Evolutionary conservation across 257 asterid species (phyloP).

Genomic region (Ligustrum vulgare): DNA sequence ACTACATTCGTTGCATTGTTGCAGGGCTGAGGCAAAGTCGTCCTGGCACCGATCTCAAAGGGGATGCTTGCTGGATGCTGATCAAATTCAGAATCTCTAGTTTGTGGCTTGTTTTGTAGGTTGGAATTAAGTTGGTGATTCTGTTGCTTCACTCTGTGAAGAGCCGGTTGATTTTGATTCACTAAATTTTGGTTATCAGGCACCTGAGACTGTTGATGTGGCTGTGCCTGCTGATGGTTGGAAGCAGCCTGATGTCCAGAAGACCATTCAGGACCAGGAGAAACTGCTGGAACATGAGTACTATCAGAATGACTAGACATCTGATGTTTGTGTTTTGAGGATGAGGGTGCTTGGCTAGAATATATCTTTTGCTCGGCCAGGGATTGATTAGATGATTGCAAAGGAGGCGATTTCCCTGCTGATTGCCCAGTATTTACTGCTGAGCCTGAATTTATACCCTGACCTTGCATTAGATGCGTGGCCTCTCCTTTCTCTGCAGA

Average conservation of each 20-base stretch:
- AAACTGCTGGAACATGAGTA: slow-evolving; percentile 44
- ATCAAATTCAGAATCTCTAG: slow-evolving; percentile 46
- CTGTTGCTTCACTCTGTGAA: slow-evolving; percentile 47
- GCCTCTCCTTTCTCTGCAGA: slow-evolving; percentile 40
- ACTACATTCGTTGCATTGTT: slow-evolving; percentile 36
- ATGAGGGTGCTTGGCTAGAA: slow-evolving; percentile 49
- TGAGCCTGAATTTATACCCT: slow-evolving; percentile 49
- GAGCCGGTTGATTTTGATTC: slow-evolving; percentile 52
- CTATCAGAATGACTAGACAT: slow-evolving; percentile 45
- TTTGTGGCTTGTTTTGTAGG: slow-evolving; percentile 42
- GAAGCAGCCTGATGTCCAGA: slow-evolving; percentile 51
- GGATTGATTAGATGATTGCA: slow-evolving; percentile 53
- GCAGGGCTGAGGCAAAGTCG: slow-evolving; percentile 41
- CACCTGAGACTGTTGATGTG: background rate
- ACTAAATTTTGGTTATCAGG: slow-evolving; percentile 52
- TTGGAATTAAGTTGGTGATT: slow-evolving; percentile 47
- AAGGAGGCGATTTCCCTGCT: slow-evolving; percentile 43
- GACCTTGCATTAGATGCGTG: slow-evolving; percentile 44
- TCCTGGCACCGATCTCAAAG: slow-evolving; percentile 40
- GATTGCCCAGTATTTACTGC: slow-evolving; percentile 40
- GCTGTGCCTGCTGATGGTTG: slow-evolving; percentile 42
- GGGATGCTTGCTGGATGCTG: slow-evolving; percentile 46
- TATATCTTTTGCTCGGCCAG: slow-evolving; percentile 54
- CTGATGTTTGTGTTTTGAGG: slow-evolving; percentile 53
- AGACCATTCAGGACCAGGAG: slow-evolving; percentile 42